phyloP scores from a whole-genome alignment of 495 filamentous ascomycete genomes.

The Cladorrhinum samala region DNA sequence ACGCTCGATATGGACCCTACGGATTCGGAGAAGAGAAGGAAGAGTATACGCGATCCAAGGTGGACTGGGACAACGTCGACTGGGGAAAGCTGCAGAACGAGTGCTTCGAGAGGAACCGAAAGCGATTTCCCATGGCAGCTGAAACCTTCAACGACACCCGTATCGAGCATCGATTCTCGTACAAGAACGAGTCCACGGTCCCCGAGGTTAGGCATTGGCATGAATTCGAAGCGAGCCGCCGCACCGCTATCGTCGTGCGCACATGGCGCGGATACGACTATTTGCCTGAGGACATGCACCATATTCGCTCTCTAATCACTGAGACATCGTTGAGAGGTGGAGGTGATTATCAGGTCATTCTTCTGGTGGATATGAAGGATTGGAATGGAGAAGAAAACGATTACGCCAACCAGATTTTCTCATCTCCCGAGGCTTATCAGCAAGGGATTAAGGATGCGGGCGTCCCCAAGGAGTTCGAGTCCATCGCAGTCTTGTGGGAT shows the following conservation, averaged over 20 bases:
- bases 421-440: constrained; percentile 42
- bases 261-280: constrained; percentile 40
- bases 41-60: constrained; percentile 37
- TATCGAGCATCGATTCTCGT: constrained; percentile 22
- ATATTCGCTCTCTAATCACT: constrained; percentile 51
- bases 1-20: constrained; percentile 28
- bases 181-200: constrained; percentile 16
- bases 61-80: constrained; percentile 65
- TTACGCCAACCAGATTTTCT: constrained; percentile 43
- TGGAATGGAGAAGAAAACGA: constrained; percentile 34
- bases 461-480: constrained; percentile 50
- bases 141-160: constrained; percentile 18
- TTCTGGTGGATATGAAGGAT: constrained; percentile 55
- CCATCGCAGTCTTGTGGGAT: constrained; percentile 52
- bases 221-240: constrained; percentile 21
- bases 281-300: constrained; percentile 34
- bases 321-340: constrained; percentile 49
- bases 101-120: constrained; percentile 60
- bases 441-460: constrained; percentile 41
- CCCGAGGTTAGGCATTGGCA: constrained; percentile 28
- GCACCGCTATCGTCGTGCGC: constrained; percentile 38
- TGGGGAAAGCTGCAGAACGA: constrained; percentile 72
- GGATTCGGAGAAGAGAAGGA: constrained; percentile 22
- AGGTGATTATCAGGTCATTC: constrained; percentile 53
- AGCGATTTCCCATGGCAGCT: constrained; percentile 46